These are phyloP conservation scores for Balansia obtecta DNA, from an alignment of 2,329 filamentous ascomycete species.

Conservation along the genomic window DNA sequence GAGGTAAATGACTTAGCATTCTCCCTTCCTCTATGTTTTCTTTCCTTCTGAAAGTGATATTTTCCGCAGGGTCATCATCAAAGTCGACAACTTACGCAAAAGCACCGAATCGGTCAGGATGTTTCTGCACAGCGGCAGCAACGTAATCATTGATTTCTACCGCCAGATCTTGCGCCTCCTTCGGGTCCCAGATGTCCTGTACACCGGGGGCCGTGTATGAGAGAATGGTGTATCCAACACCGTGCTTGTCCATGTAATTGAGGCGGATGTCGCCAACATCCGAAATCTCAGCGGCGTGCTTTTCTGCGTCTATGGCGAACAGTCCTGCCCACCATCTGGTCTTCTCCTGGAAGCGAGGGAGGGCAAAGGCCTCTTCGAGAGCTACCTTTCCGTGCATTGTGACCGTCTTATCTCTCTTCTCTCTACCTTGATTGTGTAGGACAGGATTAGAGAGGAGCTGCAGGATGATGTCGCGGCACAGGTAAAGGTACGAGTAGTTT, in stretches of 20 bases:
- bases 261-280: slow-evolving; percentile 28
- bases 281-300: slow-evolving; percentile 42
- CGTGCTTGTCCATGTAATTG: slow-evolving; percentile 31
- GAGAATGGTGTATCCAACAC: slow-evolving; percentile 34
- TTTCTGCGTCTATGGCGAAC: slow-evolving; percentile 46
- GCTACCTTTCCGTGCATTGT: slow-evolving; percentile 48
- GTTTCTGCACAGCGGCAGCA: slow-evolving; percentile 23
- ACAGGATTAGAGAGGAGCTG: too few relatives aligned
- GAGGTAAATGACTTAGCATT: not conserved
- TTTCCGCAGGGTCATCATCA: not conserved
- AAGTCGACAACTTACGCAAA: slow-evolving; percentile 25
- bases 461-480: too few relatives aligned
- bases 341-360: slow-evolving; percentile 45
- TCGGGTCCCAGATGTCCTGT: slow-evolving; percentile 30
- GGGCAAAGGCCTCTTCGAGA: slow-evolving; percentile 49
- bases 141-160: slow-evolving; percentile 31
- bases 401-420: not conserved
- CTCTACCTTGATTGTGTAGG: too few relatives aligned
- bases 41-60: not conserved
- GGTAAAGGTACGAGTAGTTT: too few relatives aligned
- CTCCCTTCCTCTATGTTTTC: not conserved
- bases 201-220: slow-evolving; percentile 37
- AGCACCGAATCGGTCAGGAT: slow-evolving; percentile 30
- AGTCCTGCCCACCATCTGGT: slow-evolving; percentile 49
- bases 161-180: slow-evolving; percentile 27